Conservation (phyloP, 2,329 filamentous ascomycete species). For the Trichoderma sp. region DNA sequence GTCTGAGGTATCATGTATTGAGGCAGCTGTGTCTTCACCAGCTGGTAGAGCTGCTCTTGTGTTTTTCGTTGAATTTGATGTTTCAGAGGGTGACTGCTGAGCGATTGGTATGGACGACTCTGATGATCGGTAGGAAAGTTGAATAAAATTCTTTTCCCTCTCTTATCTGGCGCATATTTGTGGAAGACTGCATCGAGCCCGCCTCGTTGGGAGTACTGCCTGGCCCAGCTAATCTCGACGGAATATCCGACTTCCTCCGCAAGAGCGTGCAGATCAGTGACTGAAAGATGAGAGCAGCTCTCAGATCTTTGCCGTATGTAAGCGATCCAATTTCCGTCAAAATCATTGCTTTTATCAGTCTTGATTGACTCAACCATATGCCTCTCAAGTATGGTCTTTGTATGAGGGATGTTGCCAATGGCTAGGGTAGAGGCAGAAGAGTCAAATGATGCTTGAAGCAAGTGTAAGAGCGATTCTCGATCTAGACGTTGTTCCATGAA, state of each 20-base stretch:
- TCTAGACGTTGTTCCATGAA: background rate
- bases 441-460: background rate
- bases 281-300: background rate
- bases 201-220: background rate
- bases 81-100: background rate
- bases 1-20: background rate
- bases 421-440: background rate
- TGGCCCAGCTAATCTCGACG: background rate
- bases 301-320: background rate
- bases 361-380: background rate
- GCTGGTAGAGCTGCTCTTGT: background rate
- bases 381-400: background rate
- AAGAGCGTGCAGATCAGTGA: background rate
- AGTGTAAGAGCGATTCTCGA: background rate
- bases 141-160: background rate
- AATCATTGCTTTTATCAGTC: background rate
- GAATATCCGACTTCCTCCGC: background rate
- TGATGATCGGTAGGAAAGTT: background rate
- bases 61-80: background rate
- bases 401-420: background rate
- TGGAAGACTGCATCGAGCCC: background rate
- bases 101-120: background rate
- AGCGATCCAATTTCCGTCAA: background rate
- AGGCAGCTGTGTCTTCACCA: background rate
- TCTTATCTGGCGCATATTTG: background rate